Evolutionary conservation across 108 stramenopile species (phyloP), one percentile per base, ranked within the genome.

Genomic region (Stephanodiscus triporus): DNA sequence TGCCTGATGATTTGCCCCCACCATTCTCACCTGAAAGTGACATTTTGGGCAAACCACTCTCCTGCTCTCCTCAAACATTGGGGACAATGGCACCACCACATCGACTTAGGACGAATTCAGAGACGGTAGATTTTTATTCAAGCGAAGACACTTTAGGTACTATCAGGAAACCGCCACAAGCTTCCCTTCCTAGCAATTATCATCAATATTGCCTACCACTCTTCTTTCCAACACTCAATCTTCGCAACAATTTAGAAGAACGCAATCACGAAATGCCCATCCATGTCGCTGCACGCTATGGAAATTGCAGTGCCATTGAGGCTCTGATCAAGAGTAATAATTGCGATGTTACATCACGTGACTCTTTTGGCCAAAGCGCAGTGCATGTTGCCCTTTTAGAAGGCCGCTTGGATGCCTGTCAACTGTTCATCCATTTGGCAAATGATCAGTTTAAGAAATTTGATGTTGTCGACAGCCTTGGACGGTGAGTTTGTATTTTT

Each of bases 251-350:
- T 5, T 53, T 38, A 7, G 76, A 77, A 17, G 40, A 70, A 16
- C 50, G 64, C 45, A 70, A 77, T 63, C 69, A 77, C 14, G 69
- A 77, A 70, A 65, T 51, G n/a, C 70, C 77, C 40, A 66, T 78
- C 40, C 77, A 78, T 66, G 77, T 78, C 14, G 77, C 77, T 36
- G 77, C 70, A 29, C 69, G 69, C 6, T 43, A 65, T 50, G 77
- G 77, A 30, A 65, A 66, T 51, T 51, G 63, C 43, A 7, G 42
- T 36, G 70, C 66, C 26, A 58, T 78, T 30, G 63, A 71, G 66
- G 64, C 58, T 38, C 40, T 78, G 49, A 70, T 71, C 32, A 69
- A 66, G 29, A 71, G 77, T 51, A 56, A 56, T 0, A 24, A 23
- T 24, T 78, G 77, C 26, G 43, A 78, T 38, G 36, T 63, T 47